Conservation (phyloP, 1,139 yeast genomes). For the Geotrichum restrictum region DNA sequence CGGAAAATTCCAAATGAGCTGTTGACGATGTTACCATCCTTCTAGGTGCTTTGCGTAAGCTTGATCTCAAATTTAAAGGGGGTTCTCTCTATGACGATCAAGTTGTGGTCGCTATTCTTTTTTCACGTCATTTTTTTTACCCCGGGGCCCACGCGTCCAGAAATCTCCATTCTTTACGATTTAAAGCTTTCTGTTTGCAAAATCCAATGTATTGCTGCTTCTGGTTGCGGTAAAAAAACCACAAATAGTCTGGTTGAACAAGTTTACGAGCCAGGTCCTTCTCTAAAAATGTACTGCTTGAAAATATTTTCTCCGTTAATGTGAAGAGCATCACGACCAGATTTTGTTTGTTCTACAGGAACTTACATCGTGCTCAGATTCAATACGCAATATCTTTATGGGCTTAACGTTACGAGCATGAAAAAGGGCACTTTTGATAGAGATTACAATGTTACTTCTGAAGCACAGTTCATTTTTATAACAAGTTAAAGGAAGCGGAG, state of each 20-base stretch:
- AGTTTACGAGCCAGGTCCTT: slow-evolving; percentile 75
- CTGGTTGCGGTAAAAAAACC: slow-evolving; percentile 93
- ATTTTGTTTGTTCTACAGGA: slow-evolving; percentile 84
- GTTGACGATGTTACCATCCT: slow-evolving; percentile 76
- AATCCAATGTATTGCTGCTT: slow-evolving; percentile 89
- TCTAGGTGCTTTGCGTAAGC: slow-evolving; percentile 60
- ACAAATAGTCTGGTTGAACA: slow-evolving; percentile 76
- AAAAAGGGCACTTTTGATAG: slow-evolving; percentile 37
- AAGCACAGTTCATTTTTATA: slow-evolving; percentile 45
- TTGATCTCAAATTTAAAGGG: slow-evolving; percentile 55
- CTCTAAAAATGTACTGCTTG: slow-evolving; percentile 61
- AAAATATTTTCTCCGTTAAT: slow-evolving; percentile 65
- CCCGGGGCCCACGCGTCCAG: slow-evolving; percentile 79
- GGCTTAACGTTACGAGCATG: slow-evolving; percentile 42
- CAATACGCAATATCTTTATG: slow-evolving; percentile 72
- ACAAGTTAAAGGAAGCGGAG: slow-evolving; percentile 49
- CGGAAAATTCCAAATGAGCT: slow-evolving; percentile 48
- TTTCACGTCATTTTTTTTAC: slow-evolving; percentile 66
- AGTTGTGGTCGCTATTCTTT: slow-evolving; percentile 57
- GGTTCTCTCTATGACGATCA: slow-evolving; percentile 33
- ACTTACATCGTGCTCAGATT: slow-evolving; percentile 80
- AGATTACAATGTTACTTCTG: not conserved
- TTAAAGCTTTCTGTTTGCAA: slow-evolving; percentile 61
- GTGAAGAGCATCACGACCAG: slow-evolving; percentile 66
- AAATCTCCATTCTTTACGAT: slow-evolving; percentile 61